Conservation (phyloP, 148 eudicot genomes). For the Camellia sinensis region DNA sequence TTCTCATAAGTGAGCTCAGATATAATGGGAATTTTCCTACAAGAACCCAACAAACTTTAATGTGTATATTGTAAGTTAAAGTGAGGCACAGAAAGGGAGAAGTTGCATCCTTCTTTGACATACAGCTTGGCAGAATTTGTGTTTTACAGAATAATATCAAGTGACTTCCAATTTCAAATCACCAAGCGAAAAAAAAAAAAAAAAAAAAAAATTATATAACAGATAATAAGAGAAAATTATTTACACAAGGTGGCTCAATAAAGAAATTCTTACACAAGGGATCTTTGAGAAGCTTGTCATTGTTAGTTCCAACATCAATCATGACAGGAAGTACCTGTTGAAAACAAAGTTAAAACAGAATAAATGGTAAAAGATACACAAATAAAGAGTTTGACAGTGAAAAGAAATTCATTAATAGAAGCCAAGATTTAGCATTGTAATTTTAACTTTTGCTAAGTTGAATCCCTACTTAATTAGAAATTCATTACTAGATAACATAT, state of each 20-base stretch:
- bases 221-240: background rate
- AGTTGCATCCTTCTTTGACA: too few species aligned
- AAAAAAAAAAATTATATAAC: background rate
- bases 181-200: background rate
- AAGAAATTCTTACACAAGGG: constrained; percentile 74
- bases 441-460: background rate
- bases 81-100: too few species aligned
- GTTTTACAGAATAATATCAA: too few species aligned
- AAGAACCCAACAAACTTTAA: background rate
- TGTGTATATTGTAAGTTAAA: too few species aligned
- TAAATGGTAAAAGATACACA: background rate
- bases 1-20: too few species aligned
- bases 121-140: too few species aligned
- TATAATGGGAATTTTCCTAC: background rate
- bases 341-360: constrained; percentile 2
- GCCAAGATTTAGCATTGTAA: background rate
- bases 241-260: background rate
- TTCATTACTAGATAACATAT: too few species aligned
- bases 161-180: too few species aligned
- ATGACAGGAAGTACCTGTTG: constrained; percentile 91
- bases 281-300: constrained; percentile 81
- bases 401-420: background rate
- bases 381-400: constrained; percentile 5
- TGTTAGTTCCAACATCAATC: constrained; percentile 99
- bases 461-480: background rate